Percentiles rank a stretch among this genome's conserved stretches.
phyloP scores from a whole-genome alignment of 352 stramenopile species.

The Pythium dissotocum region DNA sequence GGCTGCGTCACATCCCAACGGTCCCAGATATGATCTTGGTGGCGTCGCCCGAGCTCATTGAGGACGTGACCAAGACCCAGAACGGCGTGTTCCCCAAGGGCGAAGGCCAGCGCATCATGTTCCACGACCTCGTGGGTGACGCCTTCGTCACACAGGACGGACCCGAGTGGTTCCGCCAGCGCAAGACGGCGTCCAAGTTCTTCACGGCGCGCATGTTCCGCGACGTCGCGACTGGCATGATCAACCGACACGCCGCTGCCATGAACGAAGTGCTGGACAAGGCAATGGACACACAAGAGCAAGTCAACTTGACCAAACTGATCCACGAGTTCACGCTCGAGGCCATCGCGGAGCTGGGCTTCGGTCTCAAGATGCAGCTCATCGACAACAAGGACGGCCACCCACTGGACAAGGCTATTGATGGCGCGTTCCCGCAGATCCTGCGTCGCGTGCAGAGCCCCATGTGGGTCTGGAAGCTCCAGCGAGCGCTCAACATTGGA shows the following conservation, averaged over 20 bases:
- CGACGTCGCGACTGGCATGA: slow-evolving; percentile 3
- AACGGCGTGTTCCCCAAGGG: slow-evolving; percentile 20
- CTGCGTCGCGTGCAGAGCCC: slow-evolving; percentile 13
- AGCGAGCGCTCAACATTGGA: slow-evolving; percentile 17
- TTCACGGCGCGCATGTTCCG: slow-evolving; percentile 19
- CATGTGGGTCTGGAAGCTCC: slow-evolving; percentile 26
- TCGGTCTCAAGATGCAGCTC: slow-evolving; percentile 25
- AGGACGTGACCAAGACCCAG: slow-evolving; percentile 26
- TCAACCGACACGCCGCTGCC: slow-evolving; percentile 20
- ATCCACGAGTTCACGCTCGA: slow-evolving; percentile 30
- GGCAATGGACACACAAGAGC: background rate
- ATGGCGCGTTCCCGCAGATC: slow-evolving; percentile 10
- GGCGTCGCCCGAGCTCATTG: slow-evolving; percentile 18
- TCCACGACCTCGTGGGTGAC: slow-evolving; percentile 21
- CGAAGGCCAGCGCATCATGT: slow-evolving; percentile 2
- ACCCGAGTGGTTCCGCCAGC: slow-evolving; percentile 19
- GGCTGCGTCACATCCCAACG: slow-evolving; percentile 13
- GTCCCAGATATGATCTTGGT: slow-evolving; percentile 22
- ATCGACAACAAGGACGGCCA: slow-evolving; percentile 14
- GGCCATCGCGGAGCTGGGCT: slow-evolving; percentile 31
- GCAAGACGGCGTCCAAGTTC: slow-evolving; percentile 23
- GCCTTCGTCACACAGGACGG: slow-evolving; percentile 26
- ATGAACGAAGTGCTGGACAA: slow-evolving; percentile 11
- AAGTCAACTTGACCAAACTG: slow-evolving; percentile 22
- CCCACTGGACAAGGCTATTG: slow-evolving; percentile 13